Percentiles rank a stretch among this genome's conserved stretches.
Evolutionary conservation across 2,329 filamentous ascomycete species (phyloP).

Genomic region (Colletotrichum coccodes): DNA sequence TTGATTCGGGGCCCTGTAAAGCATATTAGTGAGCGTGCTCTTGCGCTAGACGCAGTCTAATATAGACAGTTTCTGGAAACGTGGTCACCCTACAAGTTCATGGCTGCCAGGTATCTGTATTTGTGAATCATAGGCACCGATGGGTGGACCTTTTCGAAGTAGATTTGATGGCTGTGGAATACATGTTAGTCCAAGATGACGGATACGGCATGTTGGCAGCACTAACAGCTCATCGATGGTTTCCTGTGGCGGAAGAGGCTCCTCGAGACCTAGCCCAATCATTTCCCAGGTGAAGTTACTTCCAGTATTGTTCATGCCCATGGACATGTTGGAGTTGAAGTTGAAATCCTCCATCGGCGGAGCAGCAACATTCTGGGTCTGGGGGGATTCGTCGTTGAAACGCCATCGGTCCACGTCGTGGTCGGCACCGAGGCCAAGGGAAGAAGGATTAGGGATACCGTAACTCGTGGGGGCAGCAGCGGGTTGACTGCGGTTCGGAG

Average conservation of each 20-base stretch:
- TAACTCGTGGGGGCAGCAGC: slow-evolving; percentile 49
- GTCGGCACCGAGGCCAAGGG: slow-evolving; percentile 57
- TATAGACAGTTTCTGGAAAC: neutral
- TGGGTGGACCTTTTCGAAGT: slow-evolving; percentile 90
- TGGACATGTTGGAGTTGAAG: slow-evolving; percentile 60
- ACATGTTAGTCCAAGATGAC: slow-evolving; percentile 19
- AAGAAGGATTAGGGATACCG: slow-evolving; percentile 54
- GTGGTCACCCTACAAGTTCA: slow-evolving; percentile 74
- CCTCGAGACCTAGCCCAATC: slow-evolving; percentile 68
- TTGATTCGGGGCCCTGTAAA: slow-evolving; percentile 75
- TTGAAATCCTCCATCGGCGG: slow-evolving; percentile 65
- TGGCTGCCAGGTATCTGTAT: slow-evolving; percentile 85
- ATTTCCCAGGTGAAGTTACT: slow-evolving; percentile 83
- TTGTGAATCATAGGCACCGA: slow-evolving; percentile 90
- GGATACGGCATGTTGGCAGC: neutral
- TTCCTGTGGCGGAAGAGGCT: slow-evolving; percentile 67
- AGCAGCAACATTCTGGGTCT: slow-evolving; percentile 38
- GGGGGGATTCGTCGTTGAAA: slow-evolving; percentile 64
- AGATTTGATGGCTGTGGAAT: slow-evolving; percentile 75
- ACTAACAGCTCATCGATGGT: slow-evolving; percentile 84
- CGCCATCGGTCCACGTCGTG: slow-evolving; percentile 65
- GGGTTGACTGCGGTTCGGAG: slow-evolving; percentile 43
- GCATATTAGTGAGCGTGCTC: neutral
- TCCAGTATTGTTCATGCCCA: slow-evolving; percentile 61
- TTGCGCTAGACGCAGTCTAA: neutral